These are phyloP conservation scores for Leucaena leucocephala DNA, from an alignment of 306 rosid genomes.

Conservation along the genomic window DNA sequence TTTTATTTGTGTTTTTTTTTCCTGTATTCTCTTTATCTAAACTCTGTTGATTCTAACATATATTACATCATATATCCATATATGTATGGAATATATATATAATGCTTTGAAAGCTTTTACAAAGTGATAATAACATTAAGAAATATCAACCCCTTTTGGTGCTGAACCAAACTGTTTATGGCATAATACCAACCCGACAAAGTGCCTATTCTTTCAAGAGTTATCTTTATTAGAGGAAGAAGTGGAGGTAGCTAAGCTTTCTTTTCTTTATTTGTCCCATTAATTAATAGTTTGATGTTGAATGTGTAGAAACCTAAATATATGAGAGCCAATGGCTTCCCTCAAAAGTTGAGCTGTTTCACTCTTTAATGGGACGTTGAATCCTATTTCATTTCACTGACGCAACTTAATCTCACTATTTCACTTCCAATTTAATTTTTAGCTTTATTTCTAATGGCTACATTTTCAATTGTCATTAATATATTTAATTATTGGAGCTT, in stretches of 20 bases:
- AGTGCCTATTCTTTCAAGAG: neutral
- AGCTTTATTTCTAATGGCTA: neutral
- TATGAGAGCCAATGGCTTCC: neutral
- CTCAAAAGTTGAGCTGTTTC: neutral
- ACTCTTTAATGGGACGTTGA: conserved; percentile 24
- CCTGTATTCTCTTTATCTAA: too few species aligned
- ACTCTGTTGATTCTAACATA: too few species aligned
- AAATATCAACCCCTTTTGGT: conserved; percentile 7
- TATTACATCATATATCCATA: too few species aligned
- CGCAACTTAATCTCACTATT: conserved; percentile 31
- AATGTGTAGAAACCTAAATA: neutral
- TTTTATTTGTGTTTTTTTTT: too few species aligned
- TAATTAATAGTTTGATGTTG: conserved; percentile 3
- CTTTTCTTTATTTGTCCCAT: neutral
- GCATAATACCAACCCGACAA: conserved; percentile 29
- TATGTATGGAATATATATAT: neutral
- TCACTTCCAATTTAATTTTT: conserved; percentile 11
- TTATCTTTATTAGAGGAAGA: neutral
- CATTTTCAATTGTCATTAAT: conserved; percentile 10
- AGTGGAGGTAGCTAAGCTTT: conserved; percentile 12
- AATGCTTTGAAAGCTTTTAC: neutral
- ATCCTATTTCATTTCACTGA: conserved; percentile 11
- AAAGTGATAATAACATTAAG: conserved; percentile 1
- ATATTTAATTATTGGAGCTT: neutral
- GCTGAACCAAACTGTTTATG: conserved; percentile 2